These are phyloP conservation scores for Batrachochytrium dendrobatidis DNA, from an alignment of 371 early-diverging fungal species.

Conservation along the genomic window DNA sequence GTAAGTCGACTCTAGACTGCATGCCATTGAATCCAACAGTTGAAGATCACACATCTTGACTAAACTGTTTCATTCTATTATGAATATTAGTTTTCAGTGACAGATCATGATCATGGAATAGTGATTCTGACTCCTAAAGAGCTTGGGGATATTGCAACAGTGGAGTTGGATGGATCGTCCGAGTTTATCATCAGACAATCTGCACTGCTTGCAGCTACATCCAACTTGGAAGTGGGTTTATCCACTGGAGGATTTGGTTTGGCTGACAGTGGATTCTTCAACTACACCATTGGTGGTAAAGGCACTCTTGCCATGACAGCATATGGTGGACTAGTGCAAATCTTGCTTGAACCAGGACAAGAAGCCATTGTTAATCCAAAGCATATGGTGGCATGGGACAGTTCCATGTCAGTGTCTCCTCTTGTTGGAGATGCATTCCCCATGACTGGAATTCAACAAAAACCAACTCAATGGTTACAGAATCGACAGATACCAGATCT, in stretches of 20 bases:
- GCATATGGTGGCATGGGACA: slow-evolving; percentile 13
- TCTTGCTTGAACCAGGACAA: slow-evolving; percentile 5
- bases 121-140: background rate
- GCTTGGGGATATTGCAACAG: slow-evolving; percentile 2
- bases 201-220: slow-evolving; percentile 3
- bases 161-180: slow-evolving; percentile 10
- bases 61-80: too few relatives aligned
- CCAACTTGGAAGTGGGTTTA: slow-evolving; percentile 5
- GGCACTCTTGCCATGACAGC: slow-evolving; percentile 7
- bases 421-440: slow-evolving; percentile 8
- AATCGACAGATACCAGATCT: background rate
- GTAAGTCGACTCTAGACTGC: too few relatives aligned
- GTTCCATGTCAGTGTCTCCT: slow-evolving; percentile 1
- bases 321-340: background rate
- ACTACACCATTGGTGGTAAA: slow-evolving; percentile 6
- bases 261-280: slow-evolving; percentile 9
- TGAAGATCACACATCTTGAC: background rate
- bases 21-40: background rate
- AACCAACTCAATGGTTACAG: slow-evolving; percentile 4
- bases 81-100: too few relatives aligned
- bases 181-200: slow-evolving; percentile 5
- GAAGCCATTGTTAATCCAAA: background rate
- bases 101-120: too few relatives aligned
- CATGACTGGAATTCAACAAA: background rate
- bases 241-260: slow-evolving; percentile 8